These are phyloP conservation scores for Pseudotsuga menziesii DNA, from an alignment of 75 land plant genomes.

Conservation along the genomic window DNA sequence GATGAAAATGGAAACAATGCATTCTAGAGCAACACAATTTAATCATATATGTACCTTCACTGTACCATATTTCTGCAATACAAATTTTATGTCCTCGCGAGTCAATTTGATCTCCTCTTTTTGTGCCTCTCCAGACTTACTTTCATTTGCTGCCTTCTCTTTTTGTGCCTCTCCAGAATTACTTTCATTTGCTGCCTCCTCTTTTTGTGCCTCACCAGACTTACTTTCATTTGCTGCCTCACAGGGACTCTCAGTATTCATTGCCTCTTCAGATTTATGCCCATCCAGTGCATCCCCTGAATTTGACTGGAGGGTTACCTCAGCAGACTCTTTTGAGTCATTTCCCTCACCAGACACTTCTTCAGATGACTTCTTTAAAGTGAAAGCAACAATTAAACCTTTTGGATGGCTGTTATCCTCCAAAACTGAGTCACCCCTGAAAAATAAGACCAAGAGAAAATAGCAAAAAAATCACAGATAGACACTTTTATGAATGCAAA, in stretches of 20 bases:
- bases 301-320: slow-evolving; percentile 3
- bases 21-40: too few relatives aligned
- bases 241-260: neutral
- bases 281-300: slow-evolving; percentile 11
- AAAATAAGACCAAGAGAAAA: neutral
- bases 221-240: slow-evolving; percentile 15
- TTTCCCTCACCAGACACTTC: slow-evolving; percentile 17
- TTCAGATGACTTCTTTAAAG: slow-evolving; percentile 25
- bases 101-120: slow-evolving; percentile 31
- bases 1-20: too few relatives aligned
- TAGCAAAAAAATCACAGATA: neutral
- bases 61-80: slow-evolving; percentile 67
- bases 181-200: slow-evolving; percentile 14
- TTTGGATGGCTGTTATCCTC: slow-evolving; percentile 46
- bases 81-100: slow-evolving; percentile 76
- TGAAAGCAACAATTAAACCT: slow-evolving; percentile 76
- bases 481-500: neutral
- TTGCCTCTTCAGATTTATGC: slow-evolving; percentile 19
- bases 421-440: neutral
- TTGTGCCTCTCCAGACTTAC: slow-evolving; percentile 11
- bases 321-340: slow-evolving; percentile 14
- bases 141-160: slow-evolving; percentile 14
- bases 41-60: slow-evolving; percentile 52
- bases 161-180: slow-evolving; percentile 15
- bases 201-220: slow-evolving; percentile 11